Conservation (phyloP, 352 stramenopile genomes). For the Phytophthora lateralis region DNA sequence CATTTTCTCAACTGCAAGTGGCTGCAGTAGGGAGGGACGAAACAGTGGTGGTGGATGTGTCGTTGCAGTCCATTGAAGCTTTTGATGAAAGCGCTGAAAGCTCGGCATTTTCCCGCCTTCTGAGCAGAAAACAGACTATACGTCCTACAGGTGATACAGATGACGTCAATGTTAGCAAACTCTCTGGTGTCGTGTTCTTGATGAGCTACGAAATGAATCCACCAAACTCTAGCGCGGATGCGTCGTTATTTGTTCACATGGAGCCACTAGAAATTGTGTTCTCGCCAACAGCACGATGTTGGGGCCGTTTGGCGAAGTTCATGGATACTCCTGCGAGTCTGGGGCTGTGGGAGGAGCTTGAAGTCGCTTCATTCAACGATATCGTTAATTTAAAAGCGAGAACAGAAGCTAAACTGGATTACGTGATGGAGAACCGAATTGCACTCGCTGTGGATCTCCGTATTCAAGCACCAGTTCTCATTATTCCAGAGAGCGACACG, state of each 20-base stretch:
- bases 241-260: conserved; percentile 82
- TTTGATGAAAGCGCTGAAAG: conserved; percentile 89
- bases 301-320: conserved; percentile 75
- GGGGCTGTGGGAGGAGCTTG: conserved; percentile 85
- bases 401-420: conserved; percentile 89
- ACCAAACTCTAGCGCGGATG: conserved; percentile 64
- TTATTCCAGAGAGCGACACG: conserved; percentile 82
- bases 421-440: conserved; percentile 88
- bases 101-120: conserved; percentile 76
- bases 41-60: conserved; percentile 81
- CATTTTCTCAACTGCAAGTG: conserved; percentile 80
- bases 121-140: conserved; percentile 73
- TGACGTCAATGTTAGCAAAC: conserved; percentile 60
- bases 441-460: conserved; percentile 78
- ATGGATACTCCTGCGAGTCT: conserved; percentile 78
- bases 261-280: conserved; percentile 88
- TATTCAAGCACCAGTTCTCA: conserved; percentile 87
- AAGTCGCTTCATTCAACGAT: conserved; percentile 89
- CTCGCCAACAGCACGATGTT: conserved; percentile 84
- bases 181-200: conserved; percentile 78
- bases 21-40: conserved; percentile 69
- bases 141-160: conserved; percentile 50
- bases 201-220: conserved; percentile 88
- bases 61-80: conserved; percentile 85
- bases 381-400: conserved; percentile 90